Percentiles rank a stretch among this genome's conserved stretches.
Evolutionary conservation across 2,329 filamentous ascomycete species (phyloP).

Genomic region (Stromatinia cepivora): DNA sequence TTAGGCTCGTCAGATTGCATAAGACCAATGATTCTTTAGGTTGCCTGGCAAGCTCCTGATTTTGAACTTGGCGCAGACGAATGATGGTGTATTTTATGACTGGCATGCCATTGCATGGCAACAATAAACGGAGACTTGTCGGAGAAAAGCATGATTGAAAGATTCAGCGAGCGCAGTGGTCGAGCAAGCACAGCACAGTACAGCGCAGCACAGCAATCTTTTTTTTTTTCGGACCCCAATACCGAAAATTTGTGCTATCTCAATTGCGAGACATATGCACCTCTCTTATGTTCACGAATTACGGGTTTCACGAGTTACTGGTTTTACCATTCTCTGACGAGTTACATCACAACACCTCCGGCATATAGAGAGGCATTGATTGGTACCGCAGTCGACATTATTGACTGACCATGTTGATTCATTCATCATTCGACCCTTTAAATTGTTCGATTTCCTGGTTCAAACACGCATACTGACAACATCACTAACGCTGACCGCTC

Average conservation of each 20-base stretch:
- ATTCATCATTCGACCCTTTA: background rate
- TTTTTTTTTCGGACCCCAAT: background rate
- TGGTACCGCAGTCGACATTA: background rate
- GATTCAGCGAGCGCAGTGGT: conserved; percentile 56
- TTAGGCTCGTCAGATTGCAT: conserved; percentile 59
- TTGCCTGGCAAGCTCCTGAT: conserved; percentile 56
- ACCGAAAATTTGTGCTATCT: background rate
- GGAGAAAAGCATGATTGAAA: conserved; percentile 30
- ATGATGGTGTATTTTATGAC: conserved; percentile 30
- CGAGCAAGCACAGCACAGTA: conserved; percentile 37
- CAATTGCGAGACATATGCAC: background rate
- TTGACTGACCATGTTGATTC: background rate
- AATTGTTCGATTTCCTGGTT: background rate
- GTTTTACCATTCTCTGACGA: background rate
- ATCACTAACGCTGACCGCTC: conserved; percentile 55
- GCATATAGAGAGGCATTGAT: background rate
- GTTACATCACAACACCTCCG: background rate
- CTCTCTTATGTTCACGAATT: conserved; percentile 1
- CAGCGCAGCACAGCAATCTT: conserved; percentile 41
- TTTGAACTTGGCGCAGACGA: conserved; percentile 42
- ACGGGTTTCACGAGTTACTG: background rate
- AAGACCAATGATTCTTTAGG: conserved; percentile 45
- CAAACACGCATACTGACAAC: conserved; percentile 20
- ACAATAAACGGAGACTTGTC: conserved; percentile 22
- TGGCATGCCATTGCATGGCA: conserved; percentile 17